Base-by-base conservation (phyloP, 768 basidiomycete genomes). In the Boletus vermiculosoides region DNA sequence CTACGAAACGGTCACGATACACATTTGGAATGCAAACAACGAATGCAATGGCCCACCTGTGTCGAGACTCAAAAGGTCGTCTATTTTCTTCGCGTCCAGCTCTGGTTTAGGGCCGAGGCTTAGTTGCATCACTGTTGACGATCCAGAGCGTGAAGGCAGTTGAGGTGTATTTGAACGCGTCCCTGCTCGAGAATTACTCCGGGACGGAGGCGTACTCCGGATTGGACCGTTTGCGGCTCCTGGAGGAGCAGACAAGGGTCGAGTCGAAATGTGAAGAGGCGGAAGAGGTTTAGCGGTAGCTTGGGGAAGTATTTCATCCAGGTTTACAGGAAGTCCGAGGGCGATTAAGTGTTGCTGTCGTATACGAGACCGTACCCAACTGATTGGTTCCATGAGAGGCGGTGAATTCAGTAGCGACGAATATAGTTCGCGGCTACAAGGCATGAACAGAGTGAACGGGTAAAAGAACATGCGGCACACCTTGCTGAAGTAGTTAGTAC, bases 321-420 rank as follows among this genome's bases (percentile, higher is more conserved):
- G 78, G 67, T 98, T 98, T 51, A 98, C 91, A 4, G 95, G 95
- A 45, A 98, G 87, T 23, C 95, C 95, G 25, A 98, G 83, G 13
- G 92, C 75, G 58, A 96, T 96, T 47, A 98, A 78, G 66, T 97
- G 92, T 67, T 94, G 92, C 47, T 94, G 78, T 54, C 95, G 84
- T 68, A 93, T 94, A 44, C 90, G 84, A 55, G 94, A 96, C 46
- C 93, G 87, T 50, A 86, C 94, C 95, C 95, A 98, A 64, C 92
- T 95, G 52, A 93, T 86, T n/a, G 91, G 87, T 68, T 88, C 86
- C 45, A 83, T 87, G 11, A 86, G 82, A 34, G 90, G 87, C 2
- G 88, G 85, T 1, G 86, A 80, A 60, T 87, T 80, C 39, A 92
- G 69, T 18, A 95, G 79, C 57, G 80, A 77, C 55, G 84, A 83